Percentiles rank a stretch among this genome's conserved stretches.
Conservation (phyloP, 345 rosid species). For the Linum lewisii region DNA sequence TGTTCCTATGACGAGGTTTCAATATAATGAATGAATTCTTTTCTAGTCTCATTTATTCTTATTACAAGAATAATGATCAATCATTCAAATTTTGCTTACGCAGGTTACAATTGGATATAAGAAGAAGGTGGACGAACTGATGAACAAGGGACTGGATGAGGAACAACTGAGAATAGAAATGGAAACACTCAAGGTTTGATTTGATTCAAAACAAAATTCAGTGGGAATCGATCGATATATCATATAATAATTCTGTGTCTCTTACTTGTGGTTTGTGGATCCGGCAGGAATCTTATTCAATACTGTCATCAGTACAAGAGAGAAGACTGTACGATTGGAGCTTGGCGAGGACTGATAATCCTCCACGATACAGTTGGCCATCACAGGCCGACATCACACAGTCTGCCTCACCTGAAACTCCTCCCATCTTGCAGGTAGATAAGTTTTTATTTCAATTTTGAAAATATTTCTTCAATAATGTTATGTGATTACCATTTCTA, state of each 20-base stretch:
- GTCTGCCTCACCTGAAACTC: slow-evolving; percentile 25
- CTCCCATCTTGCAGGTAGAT: slow-evolving; percentile 5
- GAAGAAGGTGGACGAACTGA: slow-evolving; percentile 39
- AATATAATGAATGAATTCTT: no score
- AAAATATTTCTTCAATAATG: not conserved
- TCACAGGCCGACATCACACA: slow-evolving; percentile 49
- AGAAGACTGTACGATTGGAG: slow-evolving; percentile 94
- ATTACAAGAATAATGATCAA: no score
- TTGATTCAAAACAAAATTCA: no score
- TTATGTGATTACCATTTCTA: not conserved
- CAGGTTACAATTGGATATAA: slow-evolving; percentile 36
- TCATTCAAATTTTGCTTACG: no score
- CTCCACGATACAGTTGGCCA: slow-evolving; percentile 70
- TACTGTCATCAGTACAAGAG: slow-evolving; percentile 57
- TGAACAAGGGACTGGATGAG: slow-evolving; percentile 46
- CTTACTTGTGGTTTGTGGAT: no score
- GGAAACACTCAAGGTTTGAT: slow-evolving; percentile 48
- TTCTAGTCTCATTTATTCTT: no score
- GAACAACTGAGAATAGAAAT: slow-evolving; percentile 38
- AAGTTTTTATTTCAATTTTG: not conserved
- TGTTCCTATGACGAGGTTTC: slow-evolving; percentile 66
- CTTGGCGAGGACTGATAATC: slow-evolving; percentile 46
- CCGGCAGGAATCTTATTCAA: slow-evolving; percentile 62
- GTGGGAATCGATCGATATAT: no score
- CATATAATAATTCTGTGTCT: no score